These are phyloP conservation scores for Rhodosporidiobolus sp. DNA, from an alignment of 768 basidiomycete genomes.

Conservation along the genomic window DNA sequence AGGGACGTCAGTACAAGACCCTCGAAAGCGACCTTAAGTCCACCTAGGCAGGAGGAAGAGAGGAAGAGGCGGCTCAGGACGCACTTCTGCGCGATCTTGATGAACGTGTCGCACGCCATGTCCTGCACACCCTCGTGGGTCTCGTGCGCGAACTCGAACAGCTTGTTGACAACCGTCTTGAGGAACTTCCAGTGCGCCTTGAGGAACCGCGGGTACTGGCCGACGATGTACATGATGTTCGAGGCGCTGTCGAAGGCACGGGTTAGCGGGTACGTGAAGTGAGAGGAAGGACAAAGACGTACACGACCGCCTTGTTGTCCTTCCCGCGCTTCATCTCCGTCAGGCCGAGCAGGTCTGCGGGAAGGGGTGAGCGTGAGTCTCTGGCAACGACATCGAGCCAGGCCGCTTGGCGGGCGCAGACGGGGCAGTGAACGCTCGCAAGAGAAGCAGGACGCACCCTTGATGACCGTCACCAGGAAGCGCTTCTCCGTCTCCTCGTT, in stretches of 20 bases:
- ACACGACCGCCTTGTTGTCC: conserved; percentile 97
- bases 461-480: conserved; percentile 97
- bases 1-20: too few species aligned
- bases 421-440: too few species aligned
- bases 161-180: conserved; percentile 98
- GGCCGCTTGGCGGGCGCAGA: too few species aligned
- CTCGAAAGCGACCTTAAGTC: too few species aligned
- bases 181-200: conserved; percentile 99
- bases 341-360: conserved; percentile 77
- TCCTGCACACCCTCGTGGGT: conserved; percentile 99
- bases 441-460: conserved; percentile 47
- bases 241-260: conserved; percentile 44
- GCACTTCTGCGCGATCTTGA: conserved; percentile 97
- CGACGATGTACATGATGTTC: conserved; percentile 80
- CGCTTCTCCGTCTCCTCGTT: conserved; percentile 99
- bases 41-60: neutral
- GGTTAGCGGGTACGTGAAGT: neutral
- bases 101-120: conserved; percentile 99
- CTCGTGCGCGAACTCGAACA: conserved; percentile 99
- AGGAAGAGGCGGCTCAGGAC: neutral
- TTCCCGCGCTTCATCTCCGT: conserved; percentile 99
- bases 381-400: neutral
- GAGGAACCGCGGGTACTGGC: conserved; percentile 97
- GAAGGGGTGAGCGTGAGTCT: too few species aligned
- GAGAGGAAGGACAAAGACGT: neutral